phyloP scores from a whole-genome alignment of 176 grass and related monocot genomes.

The Areca catechu region DNA sequence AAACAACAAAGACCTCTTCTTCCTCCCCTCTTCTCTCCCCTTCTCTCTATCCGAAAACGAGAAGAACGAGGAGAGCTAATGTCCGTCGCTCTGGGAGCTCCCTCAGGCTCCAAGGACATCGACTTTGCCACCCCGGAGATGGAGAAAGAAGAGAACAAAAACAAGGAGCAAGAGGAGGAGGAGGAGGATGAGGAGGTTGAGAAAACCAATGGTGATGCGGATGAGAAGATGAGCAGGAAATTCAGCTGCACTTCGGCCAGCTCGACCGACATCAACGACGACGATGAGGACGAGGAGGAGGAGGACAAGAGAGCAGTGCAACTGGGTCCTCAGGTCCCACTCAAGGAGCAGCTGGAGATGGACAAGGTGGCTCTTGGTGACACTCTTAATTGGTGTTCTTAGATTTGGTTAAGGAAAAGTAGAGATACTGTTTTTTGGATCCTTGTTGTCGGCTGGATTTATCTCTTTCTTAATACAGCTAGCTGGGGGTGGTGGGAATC shows the following conservation, averaged over 20 bases:
- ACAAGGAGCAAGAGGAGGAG: conserved; percentile 4
- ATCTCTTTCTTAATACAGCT: no score
- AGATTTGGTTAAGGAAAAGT: no score
- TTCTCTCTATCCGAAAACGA: neutral
- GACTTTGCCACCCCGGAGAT: no score
- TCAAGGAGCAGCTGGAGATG: conserved; percentile 85
- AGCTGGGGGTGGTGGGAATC: no score
- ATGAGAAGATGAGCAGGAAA: conserved; percentile 15
- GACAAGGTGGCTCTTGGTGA: conserved; percentile 50
- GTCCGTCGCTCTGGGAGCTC: neutral
- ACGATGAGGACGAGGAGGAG: conserved; percentile 37
- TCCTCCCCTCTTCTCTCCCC: conserved; percentile 5
- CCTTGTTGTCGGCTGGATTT: no score
- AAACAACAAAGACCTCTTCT: neutral
- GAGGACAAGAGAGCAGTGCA: conserved; percentile 40
- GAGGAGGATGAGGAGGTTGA: conserved; percentile 35
- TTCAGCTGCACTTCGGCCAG: neutral
- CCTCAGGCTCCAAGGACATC: neutral
- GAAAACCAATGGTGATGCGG: neutral
- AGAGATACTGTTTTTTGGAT: no score
- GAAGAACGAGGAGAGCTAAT: neutral
- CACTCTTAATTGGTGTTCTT: no score
- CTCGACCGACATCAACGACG: conserved; percentile 24
- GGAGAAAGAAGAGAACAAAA: no score
- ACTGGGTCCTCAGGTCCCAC: conserved; percentile 63